Base-by-base conservation (phyloP, 1,284 basidiomycete genomes). In the Gomphus sp. region DNA sequence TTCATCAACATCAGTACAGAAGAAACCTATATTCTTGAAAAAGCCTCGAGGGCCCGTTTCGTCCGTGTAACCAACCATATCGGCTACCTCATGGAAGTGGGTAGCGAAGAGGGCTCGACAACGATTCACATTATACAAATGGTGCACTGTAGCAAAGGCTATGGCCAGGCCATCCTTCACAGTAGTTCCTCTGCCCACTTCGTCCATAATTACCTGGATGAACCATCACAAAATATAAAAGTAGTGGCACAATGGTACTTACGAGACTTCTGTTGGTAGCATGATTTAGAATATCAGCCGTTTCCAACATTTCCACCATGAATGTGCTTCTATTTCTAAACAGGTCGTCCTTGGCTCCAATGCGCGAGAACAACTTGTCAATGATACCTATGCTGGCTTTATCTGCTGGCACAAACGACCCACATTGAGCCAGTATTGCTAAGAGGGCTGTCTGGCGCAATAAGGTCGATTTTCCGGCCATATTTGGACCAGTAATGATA, bases 331-430 rank as follows among this genome's bases (percentile, higher is more conserved):
- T 76, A 69, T 97, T 93, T 61, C 91, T 83, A 70, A 92, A 97
- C 37, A 99, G 73, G 69, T 99, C 95, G 69, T 99, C 96, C 68
- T 92, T 89, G 0, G 97, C 96, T 0, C 96, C 97, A n/a, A 99
- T 84, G 54, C 96, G 81, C 22, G 92, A 93, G 70, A 98, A 98
- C 9, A 99, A 76, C 62, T 84, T 85, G 72, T 99, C 96, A 8
- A 98, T 88, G 12, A 98, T 76, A 1, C 96, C 94, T 47, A 99
- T 73, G 34, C 74, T 73, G 1, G 92, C 93, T 18, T 71, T 69
- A 53, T 88, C 82, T 31, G 95, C 94, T 1, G 97, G 97, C 0
- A 99, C 93, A 70, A 91, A 99, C 7, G 87, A 90, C 2, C 96
- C 96, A 6, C 84, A 82, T 71, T 99, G 96, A 0, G 95, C 96